Evolutionary conservation across 768 basidiomycete genomes (phyloP).

Genomic region (Dendrothele bispora): DNA sequence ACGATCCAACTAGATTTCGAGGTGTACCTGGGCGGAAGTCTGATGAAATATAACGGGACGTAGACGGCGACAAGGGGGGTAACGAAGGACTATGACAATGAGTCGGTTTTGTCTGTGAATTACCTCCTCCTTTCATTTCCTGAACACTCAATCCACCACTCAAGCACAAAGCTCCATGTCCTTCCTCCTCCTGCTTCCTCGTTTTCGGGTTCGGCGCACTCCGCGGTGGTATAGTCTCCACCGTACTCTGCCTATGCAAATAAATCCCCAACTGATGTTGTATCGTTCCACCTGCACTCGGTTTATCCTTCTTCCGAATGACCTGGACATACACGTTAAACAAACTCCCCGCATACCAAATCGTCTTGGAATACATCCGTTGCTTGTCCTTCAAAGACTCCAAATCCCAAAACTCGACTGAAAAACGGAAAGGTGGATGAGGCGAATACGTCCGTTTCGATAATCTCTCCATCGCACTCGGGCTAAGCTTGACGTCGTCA

Average conservation of each 20-base stretch:
- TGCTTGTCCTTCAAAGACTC: conserved; percentile 82
- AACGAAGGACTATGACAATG: conserved; percentile 32
- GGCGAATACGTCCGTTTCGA: no score
- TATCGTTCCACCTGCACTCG: conserved; percentile 21
- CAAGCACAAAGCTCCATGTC: no score
- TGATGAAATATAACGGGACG: no score
- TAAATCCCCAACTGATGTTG: conserved; percentile 82
- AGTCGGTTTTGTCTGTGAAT: no score
- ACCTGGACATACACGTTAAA: conserved; percentile 91
- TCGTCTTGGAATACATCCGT: conserved; percentile 77
- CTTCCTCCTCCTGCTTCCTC: conserved; percentile 3
- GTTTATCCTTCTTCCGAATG: conserved; percentile 70
- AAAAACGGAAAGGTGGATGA: conserved; percentile 82
- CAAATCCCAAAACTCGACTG: conserved; percentile 89
- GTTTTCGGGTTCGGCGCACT: conserved; percentile 45
- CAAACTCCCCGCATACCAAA: conserved; percentile 87
- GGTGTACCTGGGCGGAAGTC: no score
- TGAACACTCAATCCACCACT: no score
- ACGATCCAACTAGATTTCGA: no score
- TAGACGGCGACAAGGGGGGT: no score
- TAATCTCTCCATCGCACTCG: no score
- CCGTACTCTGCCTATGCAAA: conserved; percentile 79
- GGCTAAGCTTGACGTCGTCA: no score
- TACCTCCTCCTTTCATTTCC: no score
- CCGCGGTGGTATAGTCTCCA: conserved; percentile 76